Conservation (phyloP, 257 asterid species). For the Haberlea rhodopensis region DNA sequence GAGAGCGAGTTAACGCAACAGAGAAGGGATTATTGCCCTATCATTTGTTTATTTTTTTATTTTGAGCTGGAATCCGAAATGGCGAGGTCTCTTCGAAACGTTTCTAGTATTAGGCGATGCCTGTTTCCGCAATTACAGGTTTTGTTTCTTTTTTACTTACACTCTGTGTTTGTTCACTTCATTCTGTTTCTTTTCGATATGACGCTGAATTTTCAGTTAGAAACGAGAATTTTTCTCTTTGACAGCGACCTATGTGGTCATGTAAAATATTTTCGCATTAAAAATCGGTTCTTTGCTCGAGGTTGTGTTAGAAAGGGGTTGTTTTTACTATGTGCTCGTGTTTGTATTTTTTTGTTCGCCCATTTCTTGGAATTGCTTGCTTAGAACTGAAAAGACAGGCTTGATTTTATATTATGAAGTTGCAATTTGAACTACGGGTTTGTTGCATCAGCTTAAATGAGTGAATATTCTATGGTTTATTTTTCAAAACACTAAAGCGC, state of each 20-base stretch:
- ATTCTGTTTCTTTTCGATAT: not conserved
- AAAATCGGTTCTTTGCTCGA: not conserved
- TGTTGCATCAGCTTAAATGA: not conserved
- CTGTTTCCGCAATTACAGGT: not conserved
- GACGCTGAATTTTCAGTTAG: slow-evolving; percentile 6
- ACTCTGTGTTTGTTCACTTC: slow-evolving; percentile 1
- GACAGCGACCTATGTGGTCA: not conserved
- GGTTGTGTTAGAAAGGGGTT: not conserved
- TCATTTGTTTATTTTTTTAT: too few relatives aligned
- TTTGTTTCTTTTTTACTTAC: not conserved
- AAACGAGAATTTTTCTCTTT: not conserved
- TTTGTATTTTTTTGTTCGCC: not conserved
- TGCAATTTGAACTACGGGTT: not conserved
- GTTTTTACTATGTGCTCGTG: slow-evolving; percentile 12
- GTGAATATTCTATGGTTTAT: not conserved
- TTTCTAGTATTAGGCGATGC: not conserved
- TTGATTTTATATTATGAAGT: not conserved
- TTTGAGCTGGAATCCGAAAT: not conserved
- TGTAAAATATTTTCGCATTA: not conserved
- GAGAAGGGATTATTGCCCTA: not conserved
- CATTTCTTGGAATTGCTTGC: not conserved
- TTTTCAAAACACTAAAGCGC: not conserved
- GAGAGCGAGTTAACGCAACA: not conserved
- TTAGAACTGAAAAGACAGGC: slow-evolving; percentile 5
- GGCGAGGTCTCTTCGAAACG: not conserved